Base-by-base conservation (phyloP, 2,329 filamentous ascomycete genomes). In the Penicillium sclerotiorum region DNA sequence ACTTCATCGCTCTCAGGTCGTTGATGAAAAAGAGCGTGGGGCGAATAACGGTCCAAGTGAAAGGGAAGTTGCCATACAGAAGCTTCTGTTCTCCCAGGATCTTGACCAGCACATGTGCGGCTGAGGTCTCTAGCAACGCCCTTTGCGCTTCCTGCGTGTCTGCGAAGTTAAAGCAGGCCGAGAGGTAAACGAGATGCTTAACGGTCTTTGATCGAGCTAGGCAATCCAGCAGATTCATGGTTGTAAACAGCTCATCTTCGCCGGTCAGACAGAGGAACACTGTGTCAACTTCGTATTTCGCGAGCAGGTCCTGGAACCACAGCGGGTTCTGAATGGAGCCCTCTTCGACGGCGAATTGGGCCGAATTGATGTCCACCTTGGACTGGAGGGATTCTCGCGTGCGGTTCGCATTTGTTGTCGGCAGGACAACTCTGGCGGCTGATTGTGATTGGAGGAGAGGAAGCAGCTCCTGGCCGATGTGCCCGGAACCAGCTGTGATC, bases 191-290 rank as follows among this genome's bases (percentile, higher is more conserved):
- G 4, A 44, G 41, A 12, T 44, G 41, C 28, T 44, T 35, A 5
- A 44, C 41, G 12, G 28, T 21, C 23, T 35, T 27, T 12, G 41
- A 20, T 27, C 21, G 22, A 3, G 20, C n/a, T 3, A 44, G 7
- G 18, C 41, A 44, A 25, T 44, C 41, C 13, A 35, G 20, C 23
- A 15, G 23, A 28, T 44, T 44, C 41, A 44, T 33, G 17, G 41
- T 44, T 33, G 41, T 44, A 28, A 44, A 44, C 18, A 44, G 41
- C 21, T 44, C 41, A 17, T 44, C 41, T 35, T 44, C 28, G 18
- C 27, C 28, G 8, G 41, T 44, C 18, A 44, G 27, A 11, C 41
- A 44, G 5, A 33, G 21, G 13, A 44, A 44, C 13, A 44, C 41
- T 2, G 41, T 44, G 27, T 44, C 41, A 13, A 44, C 28, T 12